phyloP scores from a whole-genome alignment of 2,329 filamentous ascomycete genomes.

The Trichoderma pleuroti region DNA sequence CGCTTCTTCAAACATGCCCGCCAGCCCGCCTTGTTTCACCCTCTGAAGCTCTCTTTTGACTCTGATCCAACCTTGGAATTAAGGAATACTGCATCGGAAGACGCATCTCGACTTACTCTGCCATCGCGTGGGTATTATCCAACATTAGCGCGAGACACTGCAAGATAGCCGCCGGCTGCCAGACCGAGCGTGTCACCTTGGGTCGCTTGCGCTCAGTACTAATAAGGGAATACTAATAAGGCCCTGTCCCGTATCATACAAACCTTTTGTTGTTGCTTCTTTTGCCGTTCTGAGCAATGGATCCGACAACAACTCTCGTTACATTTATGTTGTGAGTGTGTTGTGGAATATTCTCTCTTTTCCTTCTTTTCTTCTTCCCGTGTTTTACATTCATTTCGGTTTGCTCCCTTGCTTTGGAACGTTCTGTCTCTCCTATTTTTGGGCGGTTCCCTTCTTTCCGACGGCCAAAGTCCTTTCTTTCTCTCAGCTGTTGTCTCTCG shows the following conservation, averaged over 20 bases:
- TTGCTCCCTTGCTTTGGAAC: conserved; percentile 17
- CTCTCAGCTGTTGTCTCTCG: conserved; percentile 6
- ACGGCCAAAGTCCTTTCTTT: neutral
- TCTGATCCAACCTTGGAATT: neutral
- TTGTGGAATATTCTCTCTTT: conserved; percentile 15
- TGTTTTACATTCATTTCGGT: conserved; percentile 23
- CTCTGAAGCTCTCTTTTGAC: conserved; percentile 3
- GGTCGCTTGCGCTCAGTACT: neutral
- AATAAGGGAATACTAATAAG: conserved; percentile 18
- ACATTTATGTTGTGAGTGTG: conserved; percentile 65
- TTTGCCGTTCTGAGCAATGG: conserved; percentile 40
- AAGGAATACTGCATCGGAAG: conserved; percentile 3
- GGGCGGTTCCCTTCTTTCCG: neutral
- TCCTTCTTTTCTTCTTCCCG: conserved; percentile 23
- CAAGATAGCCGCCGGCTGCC: conserved; percentile 8
- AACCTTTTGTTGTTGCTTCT: neutral
- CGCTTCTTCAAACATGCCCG: conserved; percentile 21
- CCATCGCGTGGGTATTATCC: neutral
- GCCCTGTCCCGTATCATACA: neutral
- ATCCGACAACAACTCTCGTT: conserved; percentile 62
- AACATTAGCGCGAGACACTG: conserved; percentile 2
- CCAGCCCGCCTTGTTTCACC: conserved; percentile 20
- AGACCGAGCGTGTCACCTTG: neutral
- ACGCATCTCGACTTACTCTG: neutral
- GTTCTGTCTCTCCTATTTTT: conserved; percentile 10